Conservation (phyloP, 495 filamentous ascomycete species). For the Penicillium coffeae region DNA sequence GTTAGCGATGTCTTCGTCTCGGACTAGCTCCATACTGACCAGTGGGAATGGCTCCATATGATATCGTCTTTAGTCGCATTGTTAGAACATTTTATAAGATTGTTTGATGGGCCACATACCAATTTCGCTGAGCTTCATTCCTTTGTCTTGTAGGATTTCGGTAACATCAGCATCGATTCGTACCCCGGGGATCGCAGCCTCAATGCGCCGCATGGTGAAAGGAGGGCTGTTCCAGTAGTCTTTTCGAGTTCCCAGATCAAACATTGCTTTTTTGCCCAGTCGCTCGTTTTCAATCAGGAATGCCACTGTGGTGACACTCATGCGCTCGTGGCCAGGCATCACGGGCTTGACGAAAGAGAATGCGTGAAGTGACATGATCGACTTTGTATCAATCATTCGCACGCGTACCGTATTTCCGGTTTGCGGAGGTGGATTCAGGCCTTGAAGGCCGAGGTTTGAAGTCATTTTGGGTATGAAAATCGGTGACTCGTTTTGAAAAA, state of each 20-base stretch:
- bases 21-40: too few species aligned
- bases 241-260: slow-evolving; percentile 10
- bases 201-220: background rate
- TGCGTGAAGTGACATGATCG: slow-evolving; percentile 24
- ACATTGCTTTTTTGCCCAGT: slow-evolving; percentile 14
- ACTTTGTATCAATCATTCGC: slow-evolving; percentile 33
- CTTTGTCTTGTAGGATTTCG: slow-evolving; percentile 6
- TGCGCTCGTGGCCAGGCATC: slow-evolving; percentile 27
- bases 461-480: too few species aligned
- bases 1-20: too few species aligned
- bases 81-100: too few species aligned
- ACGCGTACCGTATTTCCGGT: slow-evolving; percentile 29
- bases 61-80: too few species aligned
- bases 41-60: too few species aligned
- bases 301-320: slow-evolving; percentile 33
- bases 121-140: background rate
- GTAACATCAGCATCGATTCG: slow-evolving; percentile 2
- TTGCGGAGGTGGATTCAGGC: too few species aligned
- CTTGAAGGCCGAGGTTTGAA: too few species aligned
- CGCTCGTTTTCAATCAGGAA: slow-evolving; percentile 32
- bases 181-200: background rate
- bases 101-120: too few species aligned
- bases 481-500: too few species aligned
- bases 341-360: slow-evolving; percentile 32
- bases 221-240: slow-evolving; percentile 4